A percentile compares a stretch with the other conserved stretches of the same genome.
These are phyloP conservation scores for Saprolegnia parasitica DNA, from an alignment of 352 stramenopile species.

Conservation along the genomic window DNA sequence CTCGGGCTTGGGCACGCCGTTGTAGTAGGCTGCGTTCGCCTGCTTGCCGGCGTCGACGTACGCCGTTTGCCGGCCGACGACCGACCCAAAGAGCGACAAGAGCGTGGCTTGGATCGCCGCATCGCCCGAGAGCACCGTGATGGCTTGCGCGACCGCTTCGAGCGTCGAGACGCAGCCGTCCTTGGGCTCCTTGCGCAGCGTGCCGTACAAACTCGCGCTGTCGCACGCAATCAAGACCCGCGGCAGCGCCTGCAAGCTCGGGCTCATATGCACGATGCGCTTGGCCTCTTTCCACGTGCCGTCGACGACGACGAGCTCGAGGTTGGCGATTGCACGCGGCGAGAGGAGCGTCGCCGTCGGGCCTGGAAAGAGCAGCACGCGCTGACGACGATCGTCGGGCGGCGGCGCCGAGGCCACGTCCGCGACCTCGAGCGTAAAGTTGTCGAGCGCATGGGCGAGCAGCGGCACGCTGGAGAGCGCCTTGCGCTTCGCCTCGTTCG, in stretches of 20 bases:
- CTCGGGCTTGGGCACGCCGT: conserved; percentile 22
- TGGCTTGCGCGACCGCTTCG: conserved; percentile 52
- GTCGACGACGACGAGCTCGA: conserved; percentile 55
- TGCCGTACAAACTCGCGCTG: not conserved
- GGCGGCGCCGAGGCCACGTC: not conserved
- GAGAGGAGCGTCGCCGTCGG: not conserved
- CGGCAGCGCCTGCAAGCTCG: conserved; percentile 10
- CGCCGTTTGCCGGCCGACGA: conserved; percentile 5
- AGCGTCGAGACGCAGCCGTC: conserved; percentile 68
- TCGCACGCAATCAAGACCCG: not conserved
- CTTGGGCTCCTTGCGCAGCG: conserved; percentile 57
- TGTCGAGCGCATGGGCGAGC: conserved; percentile 1
- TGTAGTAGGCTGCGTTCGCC: conserved; percentile 2
- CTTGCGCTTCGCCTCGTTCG: conserved; percentile 23
- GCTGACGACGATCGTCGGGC: not conserved
- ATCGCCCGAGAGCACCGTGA: conserved; percentile 35
- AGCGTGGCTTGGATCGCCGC: not conserved
- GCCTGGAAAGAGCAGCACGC: conserved; percentile 20
- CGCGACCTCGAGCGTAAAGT: conserved; percentile 17
- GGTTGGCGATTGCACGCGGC: not conserved
- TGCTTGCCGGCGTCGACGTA: conserved; percentile 10
- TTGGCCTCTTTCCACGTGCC: conserved; percentile 81
- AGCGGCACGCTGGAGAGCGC: conserved; percentile 23
- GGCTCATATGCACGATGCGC: conserved; percentile 58
- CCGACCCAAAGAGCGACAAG: not conserved